Percentiles rank a stretch among this genome's conserved stretches.
Evolutionary conservation across 2,329 filamentous ascomycete genomes (phyloP).

Genomic region (Talaromyces sp.): DNA sequence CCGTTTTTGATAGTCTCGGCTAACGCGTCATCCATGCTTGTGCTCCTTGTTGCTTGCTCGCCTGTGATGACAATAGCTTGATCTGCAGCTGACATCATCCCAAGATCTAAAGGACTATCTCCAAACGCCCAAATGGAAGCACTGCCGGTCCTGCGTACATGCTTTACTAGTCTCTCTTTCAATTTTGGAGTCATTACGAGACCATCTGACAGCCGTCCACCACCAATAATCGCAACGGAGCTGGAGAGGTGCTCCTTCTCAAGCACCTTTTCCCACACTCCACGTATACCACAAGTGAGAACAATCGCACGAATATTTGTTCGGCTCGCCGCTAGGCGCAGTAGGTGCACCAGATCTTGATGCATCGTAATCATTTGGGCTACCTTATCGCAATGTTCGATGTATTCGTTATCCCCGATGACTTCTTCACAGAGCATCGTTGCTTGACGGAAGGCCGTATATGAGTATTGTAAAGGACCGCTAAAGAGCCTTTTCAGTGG

Average conservation of each 20-base stretch:
- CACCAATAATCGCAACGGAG: conserved; percentile 54
- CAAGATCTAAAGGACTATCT: conserved; percentile 58
- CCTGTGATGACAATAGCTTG: conserved; percentile 58
- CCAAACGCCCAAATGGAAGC: conserved; percentile 58
- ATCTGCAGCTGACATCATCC: conserved; percentile 57
- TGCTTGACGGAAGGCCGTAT: conserved; percentile 57
- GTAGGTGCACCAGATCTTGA: conserved; percentile 49
- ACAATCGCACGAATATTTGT: conserved; percentile 50
- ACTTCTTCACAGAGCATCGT: conserved; percentile 54
- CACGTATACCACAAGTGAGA: conserved; percentile 55
- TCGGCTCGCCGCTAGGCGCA: conserved; percentile 35
- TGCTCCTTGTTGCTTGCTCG: conserved; percentile 48
- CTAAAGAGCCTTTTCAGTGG: conserved; percentile 50
- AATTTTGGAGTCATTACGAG: conserved; percentile 53
- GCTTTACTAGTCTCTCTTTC: conserved; percentile 52
- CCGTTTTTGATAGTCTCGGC: conserved; percentile 41
- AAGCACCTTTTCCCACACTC: conserved; percentile 58
- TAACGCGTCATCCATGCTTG: conserved; percentile 53
- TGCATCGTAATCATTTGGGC: conserved; percentile 47
- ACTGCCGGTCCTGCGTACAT: conserved; percentile 33
- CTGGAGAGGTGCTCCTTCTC: conserved; percentile 42
- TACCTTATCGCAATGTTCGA: conserved; percentile 47
- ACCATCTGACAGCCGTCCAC: conserved; percentile 48
- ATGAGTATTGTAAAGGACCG: conserved; percentile 50
- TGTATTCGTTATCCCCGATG: conserved; percentile 40